Base-by-base conservation (phyloP, 371 early-diverging fungal species). In the Fennellomyces sp. region DNA sequence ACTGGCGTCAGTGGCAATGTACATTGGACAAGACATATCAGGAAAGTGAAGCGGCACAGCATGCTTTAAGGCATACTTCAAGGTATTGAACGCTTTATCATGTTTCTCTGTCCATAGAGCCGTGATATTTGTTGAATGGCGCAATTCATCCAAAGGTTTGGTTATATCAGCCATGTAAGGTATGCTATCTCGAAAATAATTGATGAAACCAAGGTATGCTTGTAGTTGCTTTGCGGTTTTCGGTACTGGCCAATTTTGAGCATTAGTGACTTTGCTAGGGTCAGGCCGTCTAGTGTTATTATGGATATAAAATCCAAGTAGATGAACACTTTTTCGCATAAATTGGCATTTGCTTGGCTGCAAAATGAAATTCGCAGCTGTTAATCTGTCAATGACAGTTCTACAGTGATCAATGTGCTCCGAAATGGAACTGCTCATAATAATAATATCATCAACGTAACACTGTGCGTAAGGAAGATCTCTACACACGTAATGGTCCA, bases 1-100 rank as follows among this genome's bases (percentile, higher is more conserved):
- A 0, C 75, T 77, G 0, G 78, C 74, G 59, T 83, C 78, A 0
- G 78, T 76, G 5, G 69, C 75, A 0, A 80, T 55, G 26, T 57
- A 64, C 39, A 78, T 75, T 2, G 61, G 64, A 0, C 53, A n/a
- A 0, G 5, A 35, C 7, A 70, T 58, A 17, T 83, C 65, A 2
- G 78, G 73, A 12, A 26, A 57, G 12, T 30, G 23, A 12, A 63
- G 26, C 1, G 52, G 29, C 17, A 63, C 61, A 10, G 68, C 27
- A 30, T 48, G 12, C 0, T 29, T 4, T 3, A 65, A 26, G 0
- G 52, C 35, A 11, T 38, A 7, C 30, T 62, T 69, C 2, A 64
- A 25, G 2, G n/a, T 21, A 5, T 61, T 12, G 23, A 70, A 66
- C 8, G 56, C 35, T 6, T 25, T 31, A 0, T 51, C 28, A 21